Base-by-base conservation (phyloP, 371 early-diverging fungal species). In the Phascolomyces articulosus region DNA sequence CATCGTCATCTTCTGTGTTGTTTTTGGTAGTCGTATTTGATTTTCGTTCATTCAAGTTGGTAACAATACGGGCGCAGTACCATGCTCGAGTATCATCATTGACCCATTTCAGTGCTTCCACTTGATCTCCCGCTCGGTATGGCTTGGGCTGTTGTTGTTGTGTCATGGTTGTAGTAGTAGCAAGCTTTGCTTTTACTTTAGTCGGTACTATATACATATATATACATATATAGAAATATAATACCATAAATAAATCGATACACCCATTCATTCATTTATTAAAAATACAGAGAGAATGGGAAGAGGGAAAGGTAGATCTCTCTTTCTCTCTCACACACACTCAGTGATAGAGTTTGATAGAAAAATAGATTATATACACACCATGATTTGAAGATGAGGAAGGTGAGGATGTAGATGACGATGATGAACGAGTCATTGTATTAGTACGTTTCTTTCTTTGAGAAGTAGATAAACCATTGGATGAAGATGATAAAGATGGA, bases 1-100 rank as follows among this genome's bases (percentile, higher is more conserved):
- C 26, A 23, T 18, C 18, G 28, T 24, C 11, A 56, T 29, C 31
- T 15, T 29, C 34, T 31, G 53, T 24, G 13, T 24, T 27, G 13
- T 24, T 24, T 27, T 21, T 40, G 34, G 20, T 24, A 21, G 20
- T 65, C 63, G 20, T 58, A 40, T 31, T 24, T 15, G 60, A 38
- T 27, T 38, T 18, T 10, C 21, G 51, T 23, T 68, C 67, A 15
- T 68, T 55, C 26, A 65, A 26, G 26, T 75, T 67, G 31, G 75
- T 74, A 29, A 80, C 76, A 6, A 80, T 67, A 54, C 81, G 64
- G 34, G 81, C 81, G 47, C 74, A 70, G 60, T 75, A 80, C 75
- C 76, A 80, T 51, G 74, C 74, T 55, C 69, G 70, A 16, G 61
- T 58, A 28, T 73, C 69, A 24, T 72, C 69, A 15, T 68, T 65